phyloP scores from a whole-genome alignment of 441 rosid genomes.

The Erodium texanum region DNA sequence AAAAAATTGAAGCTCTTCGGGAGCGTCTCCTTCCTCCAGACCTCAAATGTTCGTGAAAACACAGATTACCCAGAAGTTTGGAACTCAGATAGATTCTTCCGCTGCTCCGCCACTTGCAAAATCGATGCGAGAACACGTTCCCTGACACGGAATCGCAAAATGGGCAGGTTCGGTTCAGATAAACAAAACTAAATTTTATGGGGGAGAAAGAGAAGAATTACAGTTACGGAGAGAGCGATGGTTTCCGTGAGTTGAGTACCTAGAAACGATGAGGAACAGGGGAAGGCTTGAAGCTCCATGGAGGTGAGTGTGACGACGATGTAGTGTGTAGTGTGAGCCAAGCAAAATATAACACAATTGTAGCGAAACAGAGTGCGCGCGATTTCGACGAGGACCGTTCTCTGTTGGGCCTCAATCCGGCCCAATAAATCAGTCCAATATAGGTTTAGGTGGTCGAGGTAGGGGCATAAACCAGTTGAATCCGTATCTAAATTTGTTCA shows the following conservation, averaged over 20 bases:
- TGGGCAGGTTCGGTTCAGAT: too few species aligned
- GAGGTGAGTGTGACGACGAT: neutral
- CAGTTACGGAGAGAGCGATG: slow-evolving; percentile 1
- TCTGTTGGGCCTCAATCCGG: neutral
- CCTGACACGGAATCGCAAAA: slow-evolving; percentile 15
- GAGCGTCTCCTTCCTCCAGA: slow-evolving; percentile 13
- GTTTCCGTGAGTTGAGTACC: slow-evolving; percentile 20
- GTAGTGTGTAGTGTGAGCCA: neutral
- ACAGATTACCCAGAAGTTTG: slow-evolving; percentile 3
- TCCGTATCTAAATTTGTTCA: too few species aligned
- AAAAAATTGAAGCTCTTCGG: slow-evolving; percentile 26
- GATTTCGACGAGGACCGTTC: neutral
- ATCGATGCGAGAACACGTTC: slow-evolving; percentile 11
- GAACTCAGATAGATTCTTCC: slow-evolving; percentile 14
- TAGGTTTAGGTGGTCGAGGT: too few species aligned
- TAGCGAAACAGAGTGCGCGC: neutral
- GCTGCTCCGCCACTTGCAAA: slow-evolving; percentile 19
- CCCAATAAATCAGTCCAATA: neutral
- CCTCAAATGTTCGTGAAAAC: slow-evolving; percentile 14
- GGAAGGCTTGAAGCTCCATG: slow-evolving; percentile 32
- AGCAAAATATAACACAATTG: neutral
- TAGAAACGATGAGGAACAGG: slow-evolving; percentile 11
- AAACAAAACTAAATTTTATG: neutral
- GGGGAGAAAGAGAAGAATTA: neutral
- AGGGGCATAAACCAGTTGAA: too few species aligned